Percentiles rank a stretch among this genome's conserved stretches.
Evolutionary conservation across 2,329 filamentous ascomycete species (phyloP).

Genomic region (Fusarium penzigii): DNA sequence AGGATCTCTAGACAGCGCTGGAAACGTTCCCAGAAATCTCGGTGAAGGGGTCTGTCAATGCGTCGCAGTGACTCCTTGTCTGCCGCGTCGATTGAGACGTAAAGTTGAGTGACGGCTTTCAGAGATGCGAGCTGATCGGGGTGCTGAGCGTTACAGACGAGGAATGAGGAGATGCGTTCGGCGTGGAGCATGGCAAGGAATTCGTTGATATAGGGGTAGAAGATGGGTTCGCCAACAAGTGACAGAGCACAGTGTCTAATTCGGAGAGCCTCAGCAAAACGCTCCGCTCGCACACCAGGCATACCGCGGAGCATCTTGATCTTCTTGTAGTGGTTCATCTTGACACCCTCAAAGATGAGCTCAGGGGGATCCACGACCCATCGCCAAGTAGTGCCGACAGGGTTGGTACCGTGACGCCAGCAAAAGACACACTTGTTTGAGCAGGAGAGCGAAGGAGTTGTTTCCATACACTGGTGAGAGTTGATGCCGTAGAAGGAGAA

Average conservation of each 20-base stretch:
- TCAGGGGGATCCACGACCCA: conserved; percentile 94
- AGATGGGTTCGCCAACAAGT: conserved; percentile 96
- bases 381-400: conserved; percentile 93
- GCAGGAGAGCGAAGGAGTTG: conserved; percentile 91
- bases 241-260: conserved; percentile 92
- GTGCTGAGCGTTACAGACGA: conserved; percentile 97
- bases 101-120: conserved; percentile 87
- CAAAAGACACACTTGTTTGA: conserved; percentile 99
- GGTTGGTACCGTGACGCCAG: conserved; percentile 97
- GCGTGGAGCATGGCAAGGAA: conserved; percentile 80
- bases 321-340: conserved; percentile 91
- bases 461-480: conserved; percentile 98
- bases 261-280: conserved; percentile 88
- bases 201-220: conserved; percentile 96
- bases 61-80: conserved; percentile 84
- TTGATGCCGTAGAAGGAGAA: conserved; percentile 96
- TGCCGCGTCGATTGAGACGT: conserved; percentile 93
- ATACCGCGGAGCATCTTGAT: conserved; percentile 97
- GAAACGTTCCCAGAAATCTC: conserved; percentile 98
- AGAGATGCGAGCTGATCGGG: conserved; percentile 84
- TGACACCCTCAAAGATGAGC: conserved; percentile 86
- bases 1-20: conserved; percentile 87
- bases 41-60: conserved; percentile 89
- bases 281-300: conserved; percentile 86
- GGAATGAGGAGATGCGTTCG: conserved; percentile 87